Conservation (phyloP, 192 early-diverging fungal species). For the Mortierella alpina region DNA sequence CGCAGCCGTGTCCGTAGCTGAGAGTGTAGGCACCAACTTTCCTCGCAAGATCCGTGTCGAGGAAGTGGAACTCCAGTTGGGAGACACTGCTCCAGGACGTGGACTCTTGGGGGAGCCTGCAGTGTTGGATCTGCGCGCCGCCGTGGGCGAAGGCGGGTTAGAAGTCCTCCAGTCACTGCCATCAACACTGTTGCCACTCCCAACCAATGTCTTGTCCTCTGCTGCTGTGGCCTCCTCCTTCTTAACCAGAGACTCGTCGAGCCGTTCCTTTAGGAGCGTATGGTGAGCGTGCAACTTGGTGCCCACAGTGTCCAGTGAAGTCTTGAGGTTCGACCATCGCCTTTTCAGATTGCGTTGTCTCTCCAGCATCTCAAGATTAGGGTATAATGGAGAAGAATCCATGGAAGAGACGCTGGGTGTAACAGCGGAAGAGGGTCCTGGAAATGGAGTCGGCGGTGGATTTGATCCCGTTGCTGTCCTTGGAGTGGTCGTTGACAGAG, state of each 20-base stretch:
- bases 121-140: conserved; percentile 15
- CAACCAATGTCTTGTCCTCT: conserved; percentile 19
- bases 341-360: conserved; percentile 27
- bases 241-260: conserved; percentile 8
- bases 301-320: conserved; percentile 30
- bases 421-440: neutral
- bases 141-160: neutral
- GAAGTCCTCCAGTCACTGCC: conserved; percentile 6
- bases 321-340: conserved; percentile 45
- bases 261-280: conserved; percentile 16
- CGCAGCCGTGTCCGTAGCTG: conserved; percentile 24
- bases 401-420: conserved; percentile 7
- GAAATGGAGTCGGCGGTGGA: neutral
- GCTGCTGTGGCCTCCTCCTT: conserved; percentile 16
- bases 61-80: conserved; percentile 2
- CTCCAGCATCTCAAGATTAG: conserved; percentile 35
- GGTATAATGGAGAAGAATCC: conserved; percentile 37
- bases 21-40: conserved; percentile 26
- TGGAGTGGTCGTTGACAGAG: conserved; percentile 24
- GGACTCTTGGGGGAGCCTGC: conserved; percentile 7
- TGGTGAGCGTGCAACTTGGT: conserved; percentile 32
- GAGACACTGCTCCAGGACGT: neutral
- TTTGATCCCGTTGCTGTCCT: neutral
- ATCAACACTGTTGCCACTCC: conserved; percentile 21
- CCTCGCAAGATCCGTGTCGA: conserved; percentile 31